phyloP scores from a whole-genome alignment of 1,284 basidiomycete genomes.

The Takashimella tepidaria region DNA sequence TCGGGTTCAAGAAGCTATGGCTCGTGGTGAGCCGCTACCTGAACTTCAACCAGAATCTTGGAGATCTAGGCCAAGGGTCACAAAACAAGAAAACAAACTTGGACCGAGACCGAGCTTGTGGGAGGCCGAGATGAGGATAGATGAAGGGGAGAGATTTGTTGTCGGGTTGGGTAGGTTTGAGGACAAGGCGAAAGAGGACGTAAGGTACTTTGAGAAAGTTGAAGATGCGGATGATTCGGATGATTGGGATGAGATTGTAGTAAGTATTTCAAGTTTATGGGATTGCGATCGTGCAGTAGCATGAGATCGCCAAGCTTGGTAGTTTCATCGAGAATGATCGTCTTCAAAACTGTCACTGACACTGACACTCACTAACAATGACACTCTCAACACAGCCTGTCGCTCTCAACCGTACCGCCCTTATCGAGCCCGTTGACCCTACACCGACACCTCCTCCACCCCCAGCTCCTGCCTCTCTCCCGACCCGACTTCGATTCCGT shows the following conservation, averaged over 20 bases:
- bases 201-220: background rate
- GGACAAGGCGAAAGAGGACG: background rate
- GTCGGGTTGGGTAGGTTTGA: background rate
- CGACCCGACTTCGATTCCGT: constrained; percentile 1
- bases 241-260: constrained; percentile 21
- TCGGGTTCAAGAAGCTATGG: constrained; percentile 35
- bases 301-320: too few species aligned
- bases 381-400: constrained; percentile 24
- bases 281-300: too few species aligned
- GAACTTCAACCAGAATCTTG: constrained; percentile 11
- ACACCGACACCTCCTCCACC: background rate
- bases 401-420: constrained; percentile 14
- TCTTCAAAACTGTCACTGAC: background rate
- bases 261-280: too few species aligned
- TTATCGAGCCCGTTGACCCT: background rate
- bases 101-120: constrained; percentile 39
- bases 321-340: too few species aligned
- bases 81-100: constrained; percentile 23
- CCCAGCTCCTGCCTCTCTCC: background rate
- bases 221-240: constrained; percentile 19
- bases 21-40: constrained; percentile 35
- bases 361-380: background rate
- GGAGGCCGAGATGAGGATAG: constrained; percentile 22
- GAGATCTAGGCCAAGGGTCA: background rate
- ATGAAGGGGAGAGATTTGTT: too few species aligned